Base-by-base conservation (phyloP, 2,329 filamentous ascomycete genomes). In the Simplicillium sp. region DNA sequence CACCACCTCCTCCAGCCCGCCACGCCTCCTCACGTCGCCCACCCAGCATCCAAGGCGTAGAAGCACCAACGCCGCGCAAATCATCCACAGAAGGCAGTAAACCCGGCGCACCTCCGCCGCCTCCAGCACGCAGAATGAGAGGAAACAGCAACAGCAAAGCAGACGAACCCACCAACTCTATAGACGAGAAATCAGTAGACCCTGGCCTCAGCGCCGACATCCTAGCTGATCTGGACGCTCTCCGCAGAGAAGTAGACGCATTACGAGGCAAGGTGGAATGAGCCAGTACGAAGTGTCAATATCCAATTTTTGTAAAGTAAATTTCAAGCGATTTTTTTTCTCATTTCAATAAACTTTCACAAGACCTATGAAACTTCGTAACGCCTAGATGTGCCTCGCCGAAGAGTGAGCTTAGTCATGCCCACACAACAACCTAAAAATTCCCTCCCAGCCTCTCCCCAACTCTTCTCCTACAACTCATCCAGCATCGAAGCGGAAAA, bases 161-260 rank as follows among this genome's bases (percentile, higher is more conserved):
- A 49, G 25, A 48, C 46, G 37, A 50, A 40, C 41, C 31, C 42
- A 29, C 45, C 45, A 36, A 46, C 41, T 32, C 45, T 37, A 43
- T 28, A 50, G 38, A 48, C 8, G 37, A 29, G 35, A 36, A 43
- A 17, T 43, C 48, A 42, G 29, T 46, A 28, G 47, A 53, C 39
- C 9, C 51, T 14, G 56, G 61, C 50, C 54, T 66, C 54, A 55
- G 66, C 42, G 48, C 64, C 34, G 75, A 84, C 53, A 86, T 89
- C 44, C 59, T 90, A 48, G 82, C 82, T 1, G 83, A 89, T 55
- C 60, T 90, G 41, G 74, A 77, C 36, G 78, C 79, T 16, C 60
- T 90, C 46, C 84, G 87, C 60, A 73, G 74, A 54, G 85, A 90
- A 54, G 84, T 90, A 32, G 84, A 90, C 60, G 82, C 76, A 4